Base-by-base conservation (phyloP, 306 rosid genomes). In the Prunus kanzakura region DNA sequence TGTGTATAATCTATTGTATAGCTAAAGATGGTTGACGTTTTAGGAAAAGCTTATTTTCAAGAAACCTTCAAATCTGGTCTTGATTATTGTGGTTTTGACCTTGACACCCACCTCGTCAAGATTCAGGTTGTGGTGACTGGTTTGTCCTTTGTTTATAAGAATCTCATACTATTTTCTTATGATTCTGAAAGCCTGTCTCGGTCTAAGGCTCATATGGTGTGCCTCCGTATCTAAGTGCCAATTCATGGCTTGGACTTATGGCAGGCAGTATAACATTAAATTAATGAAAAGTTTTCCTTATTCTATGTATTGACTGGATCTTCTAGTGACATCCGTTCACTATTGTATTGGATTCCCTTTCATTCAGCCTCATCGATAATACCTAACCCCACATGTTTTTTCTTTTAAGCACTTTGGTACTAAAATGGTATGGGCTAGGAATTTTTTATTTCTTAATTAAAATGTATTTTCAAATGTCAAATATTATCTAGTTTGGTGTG, bases 41-140 rank as follows among this genome's bases (percentile, higher is more conserved):
- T 51, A 45, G 3, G 55, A 74, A 32, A 58, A 29, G 4, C 18
- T 32, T 52, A 6, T 14, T 30, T 64, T 19, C 64, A 74, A 25
- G 57, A 73, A 63, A 62, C 43, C 62, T 23, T 68, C 23, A 23
- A 65, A 67, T 16, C 22, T 49, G 23, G 76, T 69, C 64, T 46
- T 8, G 38, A 23, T 47, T 16, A 13, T 67, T 27, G 12, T 64
- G 61, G 74, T 55, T 50, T 67, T 73, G 63, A 64, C 52, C 25
- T 38, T 60, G 67, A 69, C 55, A 41, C 47, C 55, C 22, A 72
- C 62, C 66, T 29, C 27, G 9, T 74, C 68, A 70, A 57, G 56
- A 43, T 61, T 61, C 25, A 50, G 56, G 49, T 60, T 69, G 18
- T 68, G 52, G 32, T 57, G 47, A 45, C 61, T 1, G 51, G 46